phyloP scores from a whole-genome alignment of 495 filamentous ascomycete species.

The Extremus antarcticus region DNA sequence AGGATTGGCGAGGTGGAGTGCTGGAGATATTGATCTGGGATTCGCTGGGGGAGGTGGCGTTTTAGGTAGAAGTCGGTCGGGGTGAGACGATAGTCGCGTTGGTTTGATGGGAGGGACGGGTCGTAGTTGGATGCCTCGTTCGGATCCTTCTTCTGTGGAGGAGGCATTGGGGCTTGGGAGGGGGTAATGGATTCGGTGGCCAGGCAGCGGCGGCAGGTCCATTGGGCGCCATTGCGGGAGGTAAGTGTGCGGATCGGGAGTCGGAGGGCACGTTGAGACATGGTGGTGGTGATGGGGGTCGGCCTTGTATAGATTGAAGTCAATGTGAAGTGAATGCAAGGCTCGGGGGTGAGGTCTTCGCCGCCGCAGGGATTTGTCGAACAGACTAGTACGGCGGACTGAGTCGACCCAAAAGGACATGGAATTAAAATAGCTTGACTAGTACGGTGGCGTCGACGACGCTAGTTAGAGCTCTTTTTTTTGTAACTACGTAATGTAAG shows the following conservation, averaged over 20 bases:
- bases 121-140: slow-evolving; percentile 4
- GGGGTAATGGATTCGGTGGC: slow-evolving; percentile 7
- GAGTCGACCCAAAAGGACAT: too few relatives aligned
- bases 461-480: too few relatives aligned
- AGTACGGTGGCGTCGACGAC: too few relatives aligned
- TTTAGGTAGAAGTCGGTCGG: slow-evolving; percentile 12
- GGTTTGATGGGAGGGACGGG: slow-evolving; percentile 1
- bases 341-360: background rate
- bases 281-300: background rate
- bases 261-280: slow-evolving; percentile 8
- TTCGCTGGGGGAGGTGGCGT: slow-evolving; percentile 6
- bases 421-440: too few relatives aligned
- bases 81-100: background rate
- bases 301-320: slow-evolving; percentile 4
- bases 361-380: background rate
- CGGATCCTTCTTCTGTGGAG: background rate
- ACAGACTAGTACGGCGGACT: background rate
- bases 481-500: too few relatives aligned
- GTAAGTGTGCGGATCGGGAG: slow-evolving; percentile 8
- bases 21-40: slow-evolving; percentile 16
- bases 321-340: background rate
- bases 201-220: slow-evolving; percentile 16
- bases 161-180: slow-evolving; percentile 1
- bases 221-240: background rate
- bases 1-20: slow-evolving; percentile 8